A percentile compares a stretch with the other conserved stretches of the same genome.
phyloP scores from a whole-genome alignment of 768 basidiomycete genomes.

The Epithele typhae region DNA sequence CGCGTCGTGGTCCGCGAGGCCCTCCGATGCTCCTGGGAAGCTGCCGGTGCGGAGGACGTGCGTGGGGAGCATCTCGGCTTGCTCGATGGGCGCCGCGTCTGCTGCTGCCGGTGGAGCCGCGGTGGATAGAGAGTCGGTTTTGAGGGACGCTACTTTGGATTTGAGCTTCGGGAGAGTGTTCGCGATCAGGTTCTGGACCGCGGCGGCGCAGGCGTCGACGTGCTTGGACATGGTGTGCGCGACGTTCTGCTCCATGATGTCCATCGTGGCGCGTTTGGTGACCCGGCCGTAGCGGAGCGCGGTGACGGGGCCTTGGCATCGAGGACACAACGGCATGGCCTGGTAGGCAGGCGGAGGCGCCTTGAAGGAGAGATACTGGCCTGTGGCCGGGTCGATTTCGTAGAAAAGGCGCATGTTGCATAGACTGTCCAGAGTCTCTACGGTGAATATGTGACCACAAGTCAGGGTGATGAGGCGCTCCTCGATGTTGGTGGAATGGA shows the following conservation, averaged over 20 bases:
- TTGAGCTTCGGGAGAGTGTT: constrained; percentile 2
- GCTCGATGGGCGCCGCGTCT: not conserved
- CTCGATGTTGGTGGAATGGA: constrained; percentile 23
- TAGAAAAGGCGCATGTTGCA: constrained; percentile 29
- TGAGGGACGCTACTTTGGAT: constrained; percentile 13
- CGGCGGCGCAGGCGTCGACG: constrained; percentile 11
- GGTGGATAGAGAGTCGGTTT: not conserved
- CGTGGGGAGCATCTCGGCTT: constrained; percentile 17
- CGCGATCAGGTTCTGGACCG: constrained; percentile 9
- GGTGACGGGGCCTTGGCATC: constrained; percentile 30
- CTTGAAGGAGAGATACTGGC: constrained; percentile 19
- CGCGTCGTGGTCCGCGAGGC: constrained; percentile 16
- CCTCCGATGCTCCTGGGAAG: constrained; percentile 17
- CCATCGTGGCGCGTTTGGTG: constrained; percentile 32
- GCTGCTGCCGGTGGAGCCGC: not conserved
- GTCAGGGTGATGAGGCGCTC: constrained; percentile 25
- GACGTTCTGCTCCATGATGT: constrained; percentile 34
- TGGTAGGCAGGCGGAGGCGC: constrained; percentile 27
- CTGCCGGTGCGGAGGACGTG: not conserved
- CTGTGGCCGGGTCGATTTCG: constrained; percentile 19
- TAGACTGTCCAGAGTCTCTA: constrained; percentile 35
- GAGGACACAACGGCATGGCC: constrained; percentile 30
- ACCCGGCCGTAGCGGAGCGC: constrained; percentile 32
- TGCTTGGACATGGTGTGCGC: constrained; percentile 26
- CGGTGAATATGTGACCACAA: constrained; percentile 37